phyloP scores from a whole-genome alignment of 352 stramenopile species.

The Phytophthora agathidicida region DNA sequence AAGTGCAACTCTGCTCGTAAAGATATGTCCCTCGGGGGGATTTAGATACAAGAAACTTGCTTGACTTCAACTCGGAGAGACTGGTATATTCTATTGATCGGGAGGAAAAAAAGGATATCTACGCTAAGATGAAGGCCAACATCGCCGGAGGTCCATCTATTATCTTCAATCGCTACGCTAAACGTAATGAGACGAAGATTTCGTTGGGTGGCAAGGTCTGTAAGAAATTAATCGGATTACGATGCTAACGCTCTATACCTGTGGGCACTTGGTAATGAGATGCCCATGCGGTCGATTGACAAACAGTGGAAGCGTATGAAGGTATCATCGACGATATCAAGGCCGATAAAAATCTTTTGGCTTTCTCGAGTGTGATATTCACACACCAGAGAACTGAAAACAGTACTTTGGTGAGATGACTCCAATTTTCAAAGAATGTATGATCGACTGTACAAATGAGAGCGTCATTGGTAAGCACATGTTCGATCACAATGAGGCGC shows the following conservation, averaged over 20 bases:
- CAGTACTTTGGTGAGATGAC: constrained; percentile 41
- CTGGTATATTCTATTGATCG: not conserved
- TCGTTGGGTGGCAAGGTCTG: constrained; percentile 11
- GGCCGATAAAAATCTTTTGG: no score
- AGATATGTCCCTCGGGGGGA: no score
- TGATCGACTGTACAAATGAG: no score
- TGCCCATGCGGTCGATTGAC: constrained; percentile 37
- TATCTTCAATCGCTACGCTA: no score
- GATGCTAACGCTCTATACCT: constrained; percentile 18
- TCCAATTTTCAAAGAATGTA: no score
- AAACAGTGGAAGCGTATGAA: not conserved
- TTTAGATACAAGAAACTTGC: constrained; percentile 25
- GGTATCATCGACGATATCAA: constrained; percentile 27
- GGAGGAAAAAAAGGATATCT: constrained; percentile 15
- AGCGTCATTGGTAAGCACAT: no score
- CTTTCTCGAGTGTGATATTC: no score
- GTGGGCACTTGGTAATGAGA: constrained; percentile 31
- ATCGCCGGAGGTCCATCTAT: not conserved
- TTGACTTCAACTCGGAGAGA: no score
- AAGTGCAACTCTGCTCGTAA: no score
- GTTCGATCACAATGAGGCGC: no score
- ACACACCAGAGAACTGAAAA: no score
- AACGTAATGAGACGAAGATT: constrained; percentile 11
- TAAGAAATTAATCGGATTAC: constrained; percentile 18
- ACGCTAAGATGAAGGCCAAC: constrained; percentile 9